Conservation (phyloP, 176 grass and related monocot genomes). For the Avena atlantica region DNA sequence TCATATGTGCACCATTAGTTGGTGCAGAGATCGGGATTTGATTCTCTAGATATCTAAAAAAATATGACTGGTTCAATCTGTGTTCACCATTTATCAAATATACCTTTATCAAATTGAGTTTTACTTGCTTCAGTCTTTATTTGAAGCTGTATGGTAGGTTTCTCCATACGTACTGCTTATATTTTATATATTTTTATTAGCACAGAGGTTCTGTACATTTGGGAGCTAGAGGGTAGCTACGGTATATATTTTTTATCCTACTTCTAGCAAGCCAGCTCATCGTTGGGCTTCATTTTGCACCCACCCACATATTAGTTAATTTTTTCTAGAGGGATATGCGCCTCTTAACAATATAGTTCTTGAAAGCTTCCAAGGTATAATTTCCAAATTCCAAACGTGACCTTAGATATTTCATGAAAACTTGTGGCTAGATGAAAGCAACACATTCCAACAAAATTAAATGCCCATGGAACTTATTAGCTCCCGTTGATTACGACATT, state of each 20-base stretch:
- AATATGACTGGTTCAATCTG: not conserved
- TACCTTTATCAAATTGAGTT: not conserved
- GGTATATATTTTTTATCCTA: not conserved
- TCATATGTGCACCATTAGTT: not conserved
- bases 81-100: not conserved
- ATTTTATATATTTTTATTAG: too few species aligned
- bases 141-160: too few species aligned
- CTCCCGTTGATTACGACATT: slow-evolving; percentile 1
- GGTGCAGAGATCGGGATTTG: too few species aligned
- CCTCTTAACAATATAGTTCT: not conserved
- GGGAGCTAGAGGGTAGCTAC: too few species aligned
- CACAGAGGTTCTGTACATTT: too few species aligned
- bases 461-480: not conserved
- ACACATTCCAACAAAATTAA: slow-evolving; percentile 30
- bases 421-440: not conserved
- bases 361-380: not conserved
- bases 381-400: not conserved
- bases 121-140: not conserved
- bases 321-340: not conserved
- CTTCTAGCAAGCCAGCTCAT: not conserved
- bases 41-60: not conserved
- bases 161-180: too few species aligned
- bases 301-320: not conserved
- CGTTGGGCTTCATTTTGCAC: not conserved
- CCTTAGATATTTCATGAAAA: not conserved